Evolutionary conservation across 192 early-diverging fungal species (phyloP), one percentile per base, ranked within the genome.

Genomic region (Coemansia biformis): DNA sequence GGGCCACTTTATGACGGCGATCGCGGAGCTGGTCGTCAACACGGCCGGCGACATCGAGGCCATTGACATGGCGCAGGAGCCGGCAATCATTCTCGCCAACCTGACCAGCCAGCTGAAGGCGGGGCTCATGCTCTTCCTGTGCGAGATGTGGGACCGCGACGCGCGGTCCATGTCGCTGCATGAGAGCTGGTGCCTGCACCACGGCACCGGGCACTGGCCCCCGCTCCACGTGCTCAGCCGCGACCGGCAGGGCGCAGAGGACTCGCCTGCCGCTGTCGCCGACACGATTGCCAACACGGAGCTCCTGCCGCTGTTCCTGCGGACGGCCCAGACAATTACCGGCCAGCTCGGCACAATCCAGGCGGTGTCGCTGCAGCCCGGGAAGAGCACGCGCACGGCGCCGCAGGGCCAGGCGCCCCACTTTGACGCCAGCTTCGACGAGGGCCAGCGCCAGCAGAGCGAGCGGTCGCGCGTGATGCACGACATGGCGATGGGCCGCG

Each of bases 121-220:
- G 53, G 80, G 83, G 33, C 81, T 86, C 63, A 62, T 86, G 11
- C 81, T 92, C 39, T 74, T 81, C 12, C 61, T 93, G 8, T 93
- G 90, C 64, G 74, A 81, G 38, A 78, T 70, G 51, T 86, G 90
- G 81, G 79, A 83, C 40, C 66, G 80, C 60, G 89, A 90, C 86
- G 66, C 63, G 13, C 51, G 41, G 34, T 39, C 37, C 17, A 66
- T 76, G 62, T 19, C 56, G n/a, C 43, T 71, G 46, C 65, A 76
- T 42, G 83, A 75, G 30, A 48, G 40, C 38, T 70, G 63, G 60
- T 35, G 51, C 10, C 36, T 73, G 52, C 58, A 63, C n/a, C 59
- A 78, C 15, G 65, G 72, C 17, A 76, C 62, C 2, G 42, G 54
- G 32, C 60, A 76, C 53, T 68, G 73, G 73, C 68, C 70, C 32